A percentile compares a stretch with the other conserved stretches of the same genome.
phyloP scores from a whole-genome alignment of 2,329 filamentous ascomycete genomes.

The Diaporthe australafricana region DNA sequence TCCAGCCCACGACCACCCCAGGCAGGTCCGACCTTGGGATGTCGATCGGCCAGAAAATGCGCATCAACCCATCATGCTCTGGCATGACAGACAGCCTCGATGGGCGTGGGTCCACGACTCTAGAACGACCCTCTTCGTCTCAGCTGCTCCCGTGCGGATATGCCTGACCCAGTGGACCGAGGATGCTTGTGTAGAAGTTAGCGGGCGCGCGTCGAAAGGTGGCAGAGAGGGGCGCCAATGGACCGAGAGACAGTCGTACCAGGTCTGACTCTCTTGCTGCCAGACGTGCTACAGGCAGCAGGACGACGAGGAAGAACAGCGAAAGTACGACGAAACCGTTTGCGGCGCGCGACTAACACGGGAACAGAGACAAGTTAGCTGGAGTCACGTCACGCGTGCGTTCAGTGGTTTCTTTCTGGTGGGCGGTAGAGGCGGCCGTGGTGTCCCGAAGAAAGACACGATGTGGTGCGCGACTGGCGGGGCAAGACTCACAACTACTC shows the following conservation, averaged over 20 bases:
- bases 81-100: slow-evolving; percentile 65
- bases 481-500: slow-evolving; percentile 82
- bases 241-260: slow-evolving; percentile 64
- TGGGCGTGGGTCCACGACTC: slow-evolving; percentile 46
- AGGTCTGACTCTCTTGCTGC: slow-evolving; percentile 82
- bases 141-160: slow-evolving; percentile 95
- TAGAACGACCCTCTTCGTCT: slow-evolving; percentile 95
- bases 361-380: slow-evolving; percentile 30
- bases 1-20: slow-evolving; percentile 94
- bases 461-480: neutral
- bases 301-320: slow-evolving; percentile 84
- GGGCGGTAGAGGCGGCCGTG: neutral
- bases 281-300: slow-evolving; percentile 86
- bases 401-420: neutral
- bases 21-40: slow-evolving; percentile 76
- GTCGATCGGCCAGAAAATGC: slow-evolving; percentile 98
- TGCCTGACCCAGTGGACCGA: slow-evolving; percentile 79
- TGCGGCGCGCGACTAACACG: slow-evolving; percentile 77
- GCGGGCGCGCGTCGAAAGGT: slow-evolving; percentile 39
- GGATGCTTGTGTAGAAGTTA: slow-evolving; percentile 74
- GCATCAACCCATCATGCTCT: slow-evolving; percentile 89
- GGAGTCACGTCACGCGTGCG: slow-evolving; percentile 1
- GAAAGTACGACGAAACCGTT: slow-evolving; percentile 89
- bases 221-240: slow-evolving; percentile 33
- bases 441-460: neutral